Conservation (phyloP, 768 basidiomycete genomes). For the Suillus brevipes region DNA sequence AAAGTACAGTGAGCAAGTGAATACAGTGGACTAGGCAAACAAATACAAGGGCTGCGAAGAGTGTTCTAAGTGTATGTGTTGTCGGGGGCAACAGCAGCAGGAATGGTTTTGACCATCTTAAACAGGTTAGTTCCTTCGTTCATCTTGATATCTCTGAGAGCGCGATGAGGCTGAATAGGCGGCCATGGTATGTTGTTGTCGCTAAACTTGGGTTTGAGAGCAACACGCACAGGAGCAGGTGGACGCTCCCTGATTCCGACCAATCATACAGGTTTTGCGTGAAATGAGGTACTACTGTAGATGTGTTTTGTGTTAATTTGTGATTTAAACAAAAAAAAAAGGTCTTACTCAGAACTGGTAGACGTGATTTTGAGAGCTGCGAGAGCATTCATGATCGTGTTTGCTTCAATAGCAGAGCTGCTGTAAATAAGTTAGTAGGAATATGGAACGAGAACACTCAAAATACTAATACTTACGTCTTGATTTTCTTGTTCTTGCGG, state of each 20-base stretch:
- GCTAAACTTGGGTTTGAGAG: background rate
- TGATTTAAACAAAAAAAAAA: background rate
- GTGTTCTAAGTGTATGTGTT: background rate
- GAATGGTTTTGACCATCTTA: background rate
- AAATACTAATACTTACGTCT: background rate
- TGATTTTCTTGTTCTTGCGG: background rate
- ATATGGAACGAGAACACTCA: background rate
- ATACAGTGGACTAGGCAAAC: too few relatives aligned
- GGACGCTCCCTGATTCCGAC: background rate
- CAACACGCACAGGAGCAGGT: background rate
- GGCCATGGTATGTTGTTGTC: background rate
- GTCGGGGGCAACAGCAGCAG: background rate
- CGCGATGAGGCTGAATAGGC: background rate
- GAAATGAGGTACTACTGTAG: background rate
- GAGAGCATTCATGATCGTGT: background rate
- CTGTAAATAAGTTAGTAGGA: background rate
- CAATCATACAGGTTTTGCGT: background rate
- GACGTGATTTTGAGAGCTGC: background rate
- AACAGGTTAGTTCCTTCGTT: background rate
- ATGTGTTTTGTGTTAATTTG: background rate
- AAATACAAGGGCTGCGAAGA: too few relatives aligned
- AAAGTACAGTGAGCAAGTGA: too few relatives aligned
- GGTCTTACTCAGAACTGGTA: background rate
- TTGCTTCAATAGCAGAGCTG: background rate
- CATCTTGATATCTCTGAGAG: background rate